Evolutionary conservation across 2,329 filamentous ascomycete species (phyloP).

Genomic region (Fusarium palustre): DNA sequence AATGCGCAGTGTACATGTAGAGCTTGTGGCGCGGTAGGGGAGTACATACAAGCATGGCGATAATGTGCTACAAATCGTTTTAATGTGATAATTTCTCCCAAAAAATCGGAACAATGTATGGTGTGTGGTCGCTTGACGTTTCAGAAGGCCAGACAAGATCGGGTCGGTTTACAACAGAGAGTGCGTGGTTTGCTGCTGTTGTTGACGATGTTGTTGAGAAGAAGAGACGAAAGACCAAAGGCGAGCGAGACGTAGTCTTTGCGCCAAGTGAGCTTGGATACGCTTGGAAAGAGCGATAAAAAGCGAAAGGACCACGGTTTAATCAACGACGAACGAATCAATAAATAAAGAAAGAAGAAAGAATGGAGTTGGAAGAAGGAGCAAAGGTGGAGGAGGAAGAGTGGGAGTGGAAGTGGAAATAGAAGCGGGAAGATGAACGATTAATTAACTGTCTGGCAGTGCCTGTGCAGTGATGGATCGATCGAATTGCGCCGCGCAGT

Average conservation of each 20-base stretch:
- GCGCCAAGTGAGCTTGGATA: slow-evolving; percentile 15
- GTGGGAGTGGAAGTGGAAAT: slow-evolving; percentile 9
- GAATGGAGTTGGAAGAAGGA: slow-evolving; percentile 26
- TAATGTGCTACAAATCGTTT: slow-evolving; percentile 11
- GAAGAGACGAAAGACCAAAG: background rate
- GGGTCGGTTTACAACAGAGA: slow-evolving; percentile 14
- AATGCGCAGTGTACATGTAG: background rate
- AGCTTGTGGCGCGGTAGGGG: background rate
- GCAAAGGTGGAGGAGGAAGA: slow-evolving; percentile 10
- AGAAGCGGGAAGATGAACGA: slow-evolving; percentile 2
- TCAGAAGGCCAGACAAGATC: slow-evolving; percentile 5
- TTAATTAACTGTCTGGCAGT: slow-evolving; percentile 16
- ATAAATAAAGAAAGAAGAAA: slow-evolving; percentile 29
- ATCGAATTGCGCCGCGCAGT: slow-evolving; percentile 4
- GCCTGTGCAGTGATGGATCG: slow-evolving; percentile 20
- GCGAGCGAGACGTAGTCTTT: slow-evolving; percentile 13
- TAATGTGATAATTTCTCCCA: slow-evolving; percentile 10
- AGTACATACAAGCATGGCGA: slow-evolving; percentile 46
- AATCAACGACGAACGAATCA: slow-evolving; percentile 6
- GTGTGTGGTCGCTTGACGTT: slow-evolving; percentile 5
- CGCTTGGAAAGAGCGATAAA: slow-evolving; percentile 41
- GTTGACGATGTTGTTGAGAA: slow-evolving; percentile 3
- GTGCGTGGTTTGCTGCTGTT: slow-evolving; percentile 11
- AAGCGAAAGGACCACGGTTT: slow-evolving; percentile 36
- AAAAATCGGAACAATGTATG: slow-evolving; percentile 22